These are phyloP conservation scores for Colletotrichum sp. DNA, from an alignment of 2,329 filamentous ascomycete genomes.

Conservation along the genomic window DNA sequence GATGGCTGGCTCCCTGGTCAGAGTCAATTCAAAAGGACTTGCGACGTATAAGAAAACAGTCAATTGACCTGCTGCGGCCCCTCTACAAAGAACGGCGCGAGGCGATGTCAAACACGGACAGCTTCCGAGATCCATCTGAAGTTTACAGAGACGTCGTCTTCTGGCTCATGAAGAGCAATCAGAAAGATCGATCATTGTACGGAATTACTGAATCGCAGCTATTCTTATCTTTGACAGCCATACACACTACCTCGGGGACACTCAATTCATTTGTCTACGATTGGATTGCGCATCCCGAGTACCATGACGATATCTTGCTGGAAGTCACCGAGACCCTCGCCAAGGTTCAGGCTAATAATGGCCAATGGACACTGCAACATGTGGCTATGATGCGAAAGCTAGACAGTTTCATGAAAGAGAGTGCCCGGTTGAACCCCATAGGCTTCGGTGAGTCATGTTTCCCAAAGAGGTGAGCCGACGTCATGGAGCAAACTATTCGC, in stretches of 20 bases:
- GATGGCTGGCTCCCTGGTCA: not conserved
- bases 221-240: not conserved
- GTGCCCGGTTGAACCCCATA: not conserved
- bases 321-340: not conserved
- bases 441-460: not conserved
- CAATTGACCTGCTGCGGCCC: not conserved
- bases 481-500: not conserved
- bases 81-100: not conserved
- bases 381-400: not conserved
- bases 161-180: not conserved
- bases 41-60: not conserved
- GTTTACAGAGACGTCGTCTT: not conserved
- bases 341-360: not conserved
- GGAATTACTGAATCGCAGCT: not conserved
- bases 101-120: not conserved
- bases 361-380: not conserved
- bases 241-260: not conserved
- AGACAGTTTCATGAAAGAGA: not conserved
- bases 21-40: not conserved
- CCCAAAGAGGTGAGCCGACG: fast-evolving
- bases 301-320: not conserved
- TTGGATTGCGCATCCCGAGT: not conserved
- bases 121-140: not conserved
- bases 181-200: not conserved
- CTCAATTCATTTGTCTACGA: not conserved